phyloP scores from a whole-genome alignment of 2,329 filamentous ascomycete genomes.

The Penicillium sp. region DNA sequence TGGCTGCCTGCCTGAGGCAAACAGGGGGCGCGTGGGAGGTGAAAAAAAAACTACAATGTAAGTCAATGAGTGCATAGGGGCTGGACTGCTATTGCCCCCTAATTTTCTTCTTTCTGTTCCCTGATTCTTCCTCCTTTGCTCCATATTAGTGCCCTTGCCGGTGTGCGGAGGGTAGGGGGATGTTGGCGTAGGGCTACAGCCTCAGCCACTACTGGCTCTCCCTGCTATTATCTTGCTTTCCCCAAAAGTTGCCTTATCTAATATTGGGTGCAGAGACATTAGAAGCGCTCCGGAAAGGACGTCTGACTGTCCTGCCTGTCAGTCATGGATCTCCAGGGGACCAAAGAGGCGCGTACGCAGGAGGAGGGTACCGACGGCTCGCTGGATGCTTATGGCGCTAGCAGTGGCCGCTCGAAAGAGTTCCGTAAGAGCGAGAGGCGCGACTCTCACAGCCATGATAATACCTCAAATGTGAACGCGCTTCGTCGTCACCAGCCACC shows the following conservation, averaged over 20 bases:
- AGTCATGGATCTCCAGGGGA: constrained; percentile 44
- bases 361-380: constrained; percentile 40
- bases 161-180: neutral
- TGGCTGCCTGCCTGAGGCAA: constrained; percentile 32
- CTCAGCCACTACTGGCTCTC: neutral
- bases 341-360: constrained; percentile 42
- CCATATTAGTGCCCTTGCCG: neutral
- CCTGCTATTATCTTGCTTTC: constrained; percentile 2
- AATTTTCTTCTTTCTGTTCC: neutral
- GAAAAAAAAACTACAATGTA: constrained; percentile 11
- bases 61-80: constrained; percentile 3
- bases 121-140: neutral
- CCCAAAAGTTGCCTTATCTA: constrained; percentile 14
- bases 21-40: constrained; percentile 16
- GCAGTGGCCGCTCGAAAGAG: constrained; percentile 35
- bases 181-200: constrained; percentile 1
- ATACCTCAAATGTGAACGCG: constrained; percentile 22
- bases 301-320: neutral
- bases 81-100: neutral
- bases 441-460: constrained; percentile 30
- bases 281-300: neutral
- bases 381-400: constrained; percentile 35
- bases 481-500: constrained; percentile 22
- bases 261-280: constrained; percentile 12
- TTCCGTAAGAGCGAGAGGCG: constrained; percentile 40